Percentiles rank a stretch among this genome's conserved stretches.
Conservation (phyloP, 2,329 filamentous ascomycete species). For the Ceratocystiopsis sp. region DNA sequence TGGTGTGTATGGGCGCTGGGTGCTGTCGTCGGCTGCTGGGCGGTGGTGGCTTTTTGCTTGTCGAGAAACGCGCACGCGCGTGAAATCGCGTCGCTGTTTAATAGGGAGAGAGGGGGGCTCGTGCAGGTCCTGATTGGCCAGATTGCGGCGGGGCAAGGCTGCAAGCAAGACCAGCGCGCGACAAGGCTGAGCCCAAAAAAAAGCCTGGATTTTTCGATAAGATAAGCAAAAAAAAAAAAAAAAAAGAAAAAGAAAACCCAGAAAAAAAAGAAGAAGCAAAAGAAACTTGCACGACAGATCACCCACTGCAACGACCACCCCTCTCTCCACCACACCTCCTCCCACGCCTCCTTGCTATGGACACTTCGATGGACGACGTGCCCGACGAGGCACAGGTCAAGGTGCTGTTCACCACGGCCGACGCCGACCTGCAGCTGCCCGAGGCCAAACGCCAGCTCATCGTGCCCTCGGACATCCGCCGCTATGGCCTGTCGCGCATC, state of each 20-base stretch:
- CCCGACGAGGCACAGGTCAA: constrained; percentile 36
- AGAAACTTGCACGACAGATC: neutral
- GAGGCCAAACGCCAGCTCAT: constrained; percentile 45
- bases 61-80: too few relatives aligned
- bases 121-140: constrained; percentile 1
- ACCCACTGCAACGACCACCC: neutral
- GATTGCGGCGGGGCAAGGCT: constrained; percentile 8
- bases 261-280: neutral
- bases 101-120: neutral
- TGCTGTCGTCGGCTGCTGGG: too few relatives aligned
- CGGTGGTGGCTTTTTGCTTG: too few relatives aligned
- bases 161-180: constrained; percentile 1
- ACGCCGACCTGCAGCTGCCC: constrained; percentile 43
- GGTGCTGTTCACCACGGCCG: constrained; percentile 49
- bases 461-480: constrained; percentile 50
- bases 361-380: neutral
- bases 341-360: neutral
- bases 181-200: constrained; percentile 2
- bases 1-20: too few relatives aligned
- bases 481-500: constrained; percentile 53
- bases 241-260: neutral
- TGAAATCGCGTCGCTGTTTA: constrained; percentile 1
- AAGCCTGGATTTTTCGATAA: constrained; percentile 5
- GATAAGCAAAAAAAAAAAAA: constrained; percentile 8
- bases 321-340: neutral